Evolutionary conservation across 176 grass and related monocot species (phyloP).

Genomic region (Aegilops umbellulata): DNA sequence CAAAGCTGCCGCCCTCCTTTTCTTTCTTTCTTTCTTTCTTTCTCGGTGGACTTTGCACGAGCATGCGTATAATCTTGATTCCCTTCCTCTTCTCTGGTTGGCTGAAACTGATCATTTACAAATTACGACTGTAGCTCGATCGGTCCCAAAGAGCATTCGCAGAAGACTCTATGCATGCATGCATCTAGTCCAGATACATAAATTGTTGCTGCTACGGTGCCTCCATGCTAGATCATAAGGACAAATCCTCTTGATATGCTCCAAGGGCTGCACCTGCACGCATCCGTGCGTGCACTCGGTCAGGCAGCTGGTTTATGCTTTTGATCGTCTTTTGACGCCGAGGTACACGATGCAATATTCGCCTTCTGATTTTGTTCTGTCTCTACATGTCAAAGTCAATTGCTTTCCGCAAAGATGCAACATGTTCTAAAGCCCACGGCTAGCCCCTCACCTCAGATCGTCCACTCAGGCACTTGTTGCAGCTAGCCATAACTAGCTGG

Average conservation of each 20-base stretch:
- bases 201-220: neutral
- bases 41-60: conserved; percentile 47
- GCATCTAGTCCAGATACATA: neutral
- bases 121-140: neutral
- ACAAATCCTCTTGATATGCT: neutral
- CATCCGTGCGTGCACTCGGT: neutral
- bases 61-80: conserved; percentile 27
- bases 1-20: neutral
- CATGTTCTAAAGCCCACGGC: neutral
- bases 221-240: neutral
- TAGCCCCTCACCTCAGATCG: neutral
- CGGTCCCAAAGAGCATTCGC: neutral
- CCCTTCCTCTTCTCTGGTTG: conserved; percentile 6
- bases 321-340: conserved; percentile 13
- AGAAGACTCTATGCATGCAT: neutral
- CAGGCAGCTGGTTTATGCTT: neutral
- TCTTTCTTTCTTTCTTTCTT: conserved; percentile 9
- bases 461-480: conserved; percentile 14
- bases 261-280: neutral
- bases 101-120: conserved; percentile 30
- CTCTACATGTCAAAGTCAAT: conserved; percentile 26
- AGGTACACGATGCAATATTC: conserved; percentile 34
- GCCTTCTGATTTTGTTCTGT: conserved; percentile 38
- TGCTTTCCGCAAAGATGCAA: conserved; percentile 23
- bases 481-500: neutral